Conservation (phyloP, 2,329 filamentous ascomycete species). For the Aspergillus pseudotamarii region DNA sequence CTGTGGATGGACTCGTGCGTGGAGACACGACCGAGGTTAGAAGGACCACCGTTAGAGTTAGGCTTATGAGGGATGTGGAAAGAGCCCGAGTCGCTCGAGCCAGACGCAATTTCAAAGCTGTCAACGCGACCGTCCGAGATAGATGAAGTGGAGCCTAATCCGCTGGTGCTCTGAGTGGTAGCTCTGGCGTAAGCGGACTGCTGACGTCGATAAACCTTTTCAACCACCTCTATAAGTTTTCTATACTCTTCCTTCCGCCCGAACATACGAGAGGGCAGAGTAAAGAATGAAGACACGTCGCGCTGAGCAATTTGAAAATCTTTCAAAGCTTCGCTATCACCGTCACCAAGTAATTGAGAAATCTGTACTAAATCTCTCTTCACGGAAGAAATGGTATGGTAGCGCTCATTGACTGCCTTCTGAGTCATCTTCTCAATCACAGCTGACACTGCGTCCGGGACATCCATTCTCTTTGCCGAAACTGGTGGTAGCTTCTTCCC, state of each 20-base stretch:
- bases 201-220: constrained; percentile 72
- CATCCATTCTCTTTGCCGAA: constrained; percentile 75
- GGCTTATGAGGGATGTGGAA: constrained; percentile 42
- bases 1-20: constrained; percentile 40
- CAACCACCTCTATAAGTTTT: constrained; percentile 72
- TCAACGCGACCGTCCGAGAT: constrained; percentile 55
- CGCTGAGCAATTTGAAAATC: constrained; percentile 77
- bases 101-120: constrained; percentile 52
- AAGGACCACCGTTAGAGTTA: constrained; percentile 38
- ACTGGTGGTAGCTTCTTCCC: constrained; percentile 76
- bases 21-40: constrained; percentile 31
- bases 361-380: constrained; percentile 78
- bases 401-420: constrained; percentile 83
- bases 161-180: constrained; percentile 39
- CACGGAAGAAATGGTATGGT: constrained; percentile 84
- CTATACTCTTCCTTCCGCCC: constrained; percentile 74
- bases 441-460: constrained; percentile 78
- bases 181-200: constrained; percentile 38
- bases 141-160: constrained; percentile 57
- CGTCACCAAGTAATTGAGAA: constrained; percentile 72
- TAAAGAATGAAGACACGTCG: constrained; percentile 91
- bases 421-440: constrained; percentile 92
- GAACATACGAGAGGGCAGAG: constrained; percentile 78
- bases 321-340: constrained; percentile 70
- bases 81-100: constrained; percentile 58